A percentile compares a stretch with the other conserved stretches of the same genome.
These are phyloP conservation scores for Chloranthus sessilifolius DNA, from an alignment of 164 flowering plant genomes.

Conservation along the genomic window DNA sequence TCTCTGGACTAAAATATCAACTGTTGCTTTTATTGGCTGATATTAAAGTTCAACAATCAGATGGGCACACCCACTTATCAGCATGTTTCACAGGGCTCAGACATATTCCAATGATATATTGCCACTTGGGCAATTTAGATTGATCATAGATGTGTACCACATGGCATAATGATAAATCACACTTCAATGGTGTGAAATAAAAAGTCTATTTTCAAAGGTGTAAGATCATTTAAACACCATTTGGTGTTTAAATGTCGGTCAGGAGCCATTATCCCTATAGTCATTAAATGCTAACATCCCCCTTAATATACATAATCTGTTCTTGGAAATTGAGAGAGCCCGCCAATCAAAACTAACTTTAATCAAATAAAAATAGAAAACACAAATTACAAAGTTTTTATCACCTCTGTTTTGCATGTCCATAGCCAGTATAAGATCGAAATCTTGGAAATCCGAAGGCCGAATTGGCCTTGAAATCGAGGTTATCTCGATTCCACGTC, in stretches of 20 bases:
- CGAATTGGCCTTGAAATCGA: constrained; percentile 79
- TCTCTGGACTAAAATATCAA: too few species aligned
- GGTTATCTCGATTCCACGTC: constrained; percentile 84
- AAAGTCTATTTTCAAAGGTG: too few species aligned
- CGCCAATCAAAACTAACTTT: not conserved
- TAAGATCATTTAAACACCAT: too few species aligned
- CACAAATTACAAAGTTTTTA: not conserved
- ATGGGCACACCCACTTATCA: too few species aligned
- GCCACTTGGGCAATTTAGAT: too few species aligned
- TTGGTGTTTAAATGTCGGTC: not conserved
- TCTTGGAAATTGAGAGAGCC: not conserved
- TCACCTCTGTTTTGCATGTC: constrained; percentile 90
- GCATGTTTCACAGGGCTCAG: too few species aligned
- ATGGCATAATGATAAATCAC: too few species aligned
- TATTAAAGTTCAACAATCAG: too few species aligned
- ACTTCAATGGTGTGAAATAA: too few species aligned
- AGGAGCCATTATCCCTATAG: not conserved
- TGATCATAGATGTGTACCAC: too few species aligned
- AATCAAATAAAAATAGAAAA: constrained; percentile 1
- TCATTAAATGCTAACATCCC: not conserved
- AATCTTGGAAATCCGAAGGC: constrained; percentile 21
- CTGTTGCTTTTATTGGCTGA: too few species aligned
- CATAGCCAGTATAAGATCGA: constrained; percentile 74
- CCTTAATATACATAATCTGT: not conserved
- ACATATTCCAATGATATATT: too few species aligned